Evolutionary conservation across 2,329 filamentous ascomycete species (phyloP), one percentile per base, ranked within the genome.

Genomic region (Botrytis paeoniae): DNA sequence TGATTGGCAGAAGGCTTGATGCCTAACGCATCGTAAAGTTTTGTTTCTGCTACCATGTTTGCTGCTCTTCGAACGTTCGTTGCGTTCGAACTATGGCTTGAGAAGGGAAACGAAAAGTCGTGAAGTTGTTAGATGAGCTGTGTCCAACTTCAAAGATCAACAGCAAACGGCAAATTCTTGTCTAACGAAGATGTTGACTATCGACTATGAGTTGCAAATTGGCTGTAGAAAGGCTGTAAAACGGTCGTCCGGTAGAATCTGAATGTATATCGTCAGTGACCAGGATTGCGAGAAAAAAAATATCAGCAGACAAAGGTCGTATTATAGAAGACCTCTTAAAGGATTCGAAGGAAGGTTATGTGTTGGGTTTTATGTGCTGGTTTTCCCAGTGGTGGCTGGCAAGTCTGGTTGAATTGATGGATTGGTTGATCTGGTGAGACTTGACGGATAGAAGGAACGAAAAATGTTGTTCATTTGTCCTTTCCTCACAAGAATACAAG

Each of bases 1-100:
- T 97, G 93, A 37, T 90, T 88, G 37, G 95, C 94, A 74, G 90
- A 89, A 54, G 95, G 89, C 82, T 93, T 92, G 83, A 98, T 86
- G 81, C 87, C 86, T 79, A 99, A 87, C 76, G 89, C 88, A 83
- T 98, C 94, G 86, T 99, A 99, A 76, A 98, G 91, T 84, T 97
- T 97, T 70, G 93, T 96, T 86, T 98, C 95, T 80, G 93, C 92
- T 78, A 97, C 94, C 95, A 98, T 98, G 78, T 78, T 89, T 78
- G 74, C 60, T 73, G 20, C 62, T 69, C 57, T 62, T 61, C 60
- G n/a, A 29, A 61, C 3, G 32, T 64, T 39, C 62, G 16, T 35
- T 54, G 18, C 20, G 32, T n/a, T 59, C 45, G 43, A 66, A 51
- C 14, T 51, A n/a, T 35, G n/a, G 35, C 29, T 29, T 18, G 12